Evolutionary conservation across 495 filamentous ascomycete genomes (phyloP).

Genomic region (Lasiosphaeria miniovina): DNA sequence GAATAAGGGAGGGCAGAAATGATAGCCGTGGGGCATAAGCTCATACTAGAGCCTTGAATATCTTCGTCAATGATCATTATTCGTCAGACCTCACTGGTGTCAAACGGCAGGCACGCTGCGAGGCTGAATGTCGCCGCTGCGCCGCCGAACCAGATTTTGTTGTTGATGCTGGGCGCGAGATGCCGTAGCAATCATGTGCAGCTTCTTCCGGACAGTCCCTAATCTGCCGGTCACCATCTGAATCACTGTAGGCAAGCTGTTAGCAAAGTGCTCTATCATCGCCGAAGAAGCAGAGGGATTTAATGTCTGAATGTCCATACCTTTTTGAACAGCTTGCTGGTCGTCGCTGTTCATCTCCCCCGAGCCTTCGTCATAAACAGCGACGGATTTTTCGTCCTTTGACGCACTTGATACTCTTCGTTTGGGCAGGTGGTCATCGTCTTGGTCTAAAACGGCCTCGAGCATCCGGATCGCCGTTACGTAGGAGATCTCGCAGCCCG

Average conservation of each 20-base stretch:
- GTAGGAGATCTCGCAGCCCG: slow-evolving; percentile 89
- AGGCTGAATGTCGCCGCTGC: slow-evolving; percentile 45
- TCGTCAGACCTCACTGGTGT: slow-evolving; percentile 19
- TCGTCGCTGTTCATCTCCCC: slow-evolving; percentile 69
- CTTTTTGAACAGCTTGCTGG: slow-evolving; percentile 65
- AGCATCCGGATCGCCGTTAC: slow-evolving; percentile 88
- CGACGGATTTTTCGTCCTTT: slow-evolving; percentile 41
- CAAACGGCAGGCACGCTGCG: slow-evolving; percentile 41
- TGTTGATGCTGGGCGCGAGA: slow-evolving; percentile 37
- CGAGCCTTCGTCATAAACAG: slow-evolving; percentile 41
- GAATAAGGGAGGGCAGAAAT: slow-evolving; percentile 4
- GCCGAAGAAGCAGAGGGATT: not conserved
- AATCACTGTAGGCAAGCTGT: slow-evolving; percentile 36
- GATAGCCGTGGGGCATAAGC: slow-evolving; percentile 23
- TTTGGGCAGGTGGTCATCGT: slow-evolving; percentile 62
- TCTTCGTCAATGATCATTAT: slow-evolving; percentile 20
- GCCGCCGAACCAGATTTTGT: slow-evolving; percentile 33
- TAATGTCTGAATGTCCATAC: slow-evolving; percentile 36
- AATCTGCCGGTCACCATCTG: slow-evolving; percentile 44
- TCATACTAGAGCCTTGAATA: slow-evolving; percentile 12
- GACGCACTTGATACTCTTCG: slow-evolving; percentile 35
- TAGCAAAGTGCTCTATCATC: slow-evolving; percentile 7
- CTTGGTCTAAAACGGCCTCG: slow-evolving; percentile 86
- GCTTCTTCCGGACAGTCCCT: slow-evolving; percentile 40
- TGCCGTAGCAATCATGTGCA: slow-evolving; percentile 42